Evolutionary conservation across 768 basidiomycete species (phyloP).

Genomic region (Lyophyllum shimeji): DNA sequence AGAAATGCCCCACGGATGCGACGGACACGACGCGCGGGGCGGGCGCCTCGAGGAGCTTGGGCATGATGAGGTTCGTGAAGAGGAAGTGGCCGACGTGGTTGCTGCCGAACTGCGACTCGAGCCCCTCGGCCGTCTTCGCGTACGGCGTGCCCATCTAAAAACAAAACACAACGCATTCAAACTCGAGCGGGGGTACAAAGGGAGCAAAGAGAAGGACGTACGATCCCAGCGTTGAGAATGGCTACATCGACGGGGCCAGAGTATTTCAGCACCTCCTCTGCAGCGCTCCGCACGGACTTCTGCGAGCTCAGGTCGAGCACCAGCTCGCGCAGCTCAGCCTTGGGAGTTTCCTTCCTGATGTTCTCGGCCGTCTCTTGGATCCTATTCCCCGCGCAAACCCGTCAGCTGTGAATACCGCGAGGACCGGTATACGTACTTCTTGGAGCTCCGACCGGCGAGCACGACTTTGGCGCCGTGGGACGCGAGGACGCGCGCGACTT

Average conservation of each 20-base stretch:
- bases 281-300: slow-evolving; percentile 12
- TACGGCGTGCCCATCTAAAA: slow-evolving; percentile 21
- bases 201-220: not conserved
- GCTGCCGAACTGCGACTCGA: slow-evolving; percentile 21
- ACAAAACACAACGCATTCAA: not conserved
- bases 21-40: slow-evolving; percentile 9
- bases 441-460: slow-evolving; percentile 6
- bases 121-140: slow-evolving; percentile 17
- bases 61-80: slow-evolving; percentile 20
- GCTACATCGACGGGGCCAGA: slow-evolving; percentile 19
- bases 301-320: slow-evolving; percentile 17
- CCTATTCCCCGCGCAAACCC: not conserved
- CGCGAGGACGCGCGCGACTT: slow-evolving; percentile 10
- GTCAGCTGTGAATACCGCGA: not conserved
- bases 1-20: slow-evolving; percentile 10
- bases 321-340: slow-evolving; percentile 9
- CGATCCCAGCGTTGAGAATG: slow-evolving; percentile 23
- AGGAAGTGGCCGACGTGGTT: slow-evolving; percentile 24
- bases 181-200: too few relatives aligned
- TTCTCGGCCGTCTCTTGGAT: slow-evolving; percentile 8
- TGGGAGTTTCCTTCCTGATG: slow-evolving; percentile 6
- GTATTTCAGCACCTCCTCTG: slow-evolving; percentile 18
- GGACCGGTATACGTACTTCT: not conserved
- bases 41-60: slow-evolving; percentile 1
- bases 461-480: slow-evolving; percentile 5